These are phyloP conservation scores for Annulohypoxylon nitens DNA, from an alignment of 495 filamentous ascomycete genomes.

Conservation along the genomic window DNA sequence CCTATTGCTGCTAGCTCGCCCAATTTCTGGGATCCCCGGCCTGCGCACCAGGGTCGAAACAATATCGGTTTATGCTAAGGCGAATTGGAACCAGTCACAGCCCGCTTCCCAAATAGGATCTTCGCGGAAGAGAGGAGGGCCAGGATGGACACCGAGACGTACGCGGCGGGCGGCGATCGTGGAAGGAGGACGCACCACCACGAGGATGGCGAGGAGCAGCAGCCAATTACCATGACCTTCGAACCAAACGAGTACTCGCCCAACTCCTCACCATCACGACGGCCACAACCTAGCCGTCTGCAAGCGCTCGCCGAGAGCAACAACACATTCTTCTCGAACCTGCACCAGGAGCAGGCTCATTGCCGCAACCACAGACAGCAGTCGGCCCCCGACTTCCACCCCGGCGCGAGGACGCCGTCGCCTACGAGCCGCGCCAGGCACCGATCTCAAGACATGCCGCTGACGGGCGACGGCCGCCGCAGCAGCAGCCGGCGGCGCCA, in stretches of 20 bases:
- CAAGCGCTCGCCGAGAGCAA: conserved; percentile 45
- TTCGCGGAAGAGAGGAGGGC: conserved; percentile 21
- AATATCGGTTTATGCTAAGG: conserved; percentile 62
- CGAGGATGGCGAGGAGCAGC: conserved; percentile 32
- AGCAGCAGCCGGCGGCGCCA: conserved; percentile 38
- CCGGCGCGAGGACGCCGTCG: conserved; percentile 41
- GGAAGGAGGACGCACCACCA: conserved; percentile 21
- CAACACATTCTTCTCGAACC: conserved; percentile 41
- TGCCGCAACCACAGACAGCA: conserved; percentile 57
- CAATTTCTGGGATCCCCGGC: conserved; percentile 12
- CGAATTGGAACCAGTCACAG: conserved; percentile 31
- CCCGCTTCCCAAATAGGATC: conserved; percentile 31
- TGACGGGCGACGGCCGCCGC: conserved; percentile 57
- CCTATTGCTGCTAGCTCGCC: neutral
- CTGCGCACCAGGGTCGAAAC: conserved; percentile 48
- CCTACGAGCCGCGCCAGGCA: conserved; percentile 45
- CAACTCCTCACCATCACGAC: conserved; percentile 21
- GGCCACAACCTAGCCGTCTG: conserved; percentile 28
- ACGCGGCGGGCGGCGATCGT: conserved; percentile 18
- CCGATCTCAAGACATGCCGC: conserved; percentile 57
- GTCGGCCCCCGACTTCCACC: conserved; percentile 54
- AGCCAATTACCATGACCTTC: conserved; percentile 38
- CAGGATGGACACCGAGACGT: conserved; percentile 28
- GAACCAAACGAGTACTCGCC: conserved; percentile 26
- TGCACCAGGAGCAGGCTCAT: conserved; percentile 14